Evolutionary conservation across 2,329 filamentous ascomycete genomes (phyloP), one percentile per base, ranked within the genome.

Genomic region (Penicillium olsonii): DNA sequence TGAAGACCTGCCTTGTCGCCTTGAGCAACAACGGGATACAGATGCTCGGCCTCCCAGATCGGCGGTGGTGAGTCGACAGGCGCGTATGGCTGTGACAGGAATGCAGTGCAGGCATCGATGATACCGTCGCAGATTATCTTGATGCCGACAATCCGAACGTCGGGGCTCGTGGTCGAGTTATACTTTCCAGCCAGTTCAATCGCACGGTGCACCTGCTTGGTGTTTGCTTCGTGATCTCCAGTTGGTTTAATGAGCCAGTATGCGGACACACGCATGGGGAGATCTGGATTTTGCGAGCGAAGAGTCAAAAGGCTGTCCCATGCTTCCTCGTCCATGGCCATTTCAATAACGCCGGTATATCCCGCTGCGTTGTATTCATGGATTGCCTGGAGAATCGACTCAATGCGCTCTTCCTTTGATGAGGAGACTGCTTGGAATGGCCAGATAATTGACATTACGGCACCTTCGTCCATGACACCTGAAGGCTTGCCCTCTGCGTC

Each of bases 61-160:
- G 75, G 71, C 42, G 41, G 39, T 20, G 35, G 35, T 2, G 62
- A 57, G 7, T 59, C 64, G 34, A 68, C 71, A 5, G 49, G n/a
- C 73, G 65, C 24, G 70, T 78, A 64, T 68, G 60, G 57, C 20
- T 58, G 35, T 1, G 41, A 31, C 27, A 63, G 42, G 8, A 56
- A 55, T 0, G 60, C 60, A 1, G 60, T 63, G 40, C 60, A 79
- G 2, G 73, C 75, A 55, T 78, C 76, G 22, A 79, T 67, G 3
- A 78, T 73, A 5, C 76, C 76, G 51, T 79, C 76, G 47, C 71
- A 74, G 50, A 79, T 78, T 27, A 78, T 48, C 52, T 79, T 79
- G 54, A 78, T 75, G 3, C 76, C 76, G 0, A 72, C 68, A 29
- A 79, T 70, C 5, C 72, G 69, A 24, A 76, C 64, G 52, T 76